These are phyloP conservation scores for Asterionellopsis glacialis DNA, from an alignment of 108 stramenopile genomes.

Conservation along the genomic window DNA sequence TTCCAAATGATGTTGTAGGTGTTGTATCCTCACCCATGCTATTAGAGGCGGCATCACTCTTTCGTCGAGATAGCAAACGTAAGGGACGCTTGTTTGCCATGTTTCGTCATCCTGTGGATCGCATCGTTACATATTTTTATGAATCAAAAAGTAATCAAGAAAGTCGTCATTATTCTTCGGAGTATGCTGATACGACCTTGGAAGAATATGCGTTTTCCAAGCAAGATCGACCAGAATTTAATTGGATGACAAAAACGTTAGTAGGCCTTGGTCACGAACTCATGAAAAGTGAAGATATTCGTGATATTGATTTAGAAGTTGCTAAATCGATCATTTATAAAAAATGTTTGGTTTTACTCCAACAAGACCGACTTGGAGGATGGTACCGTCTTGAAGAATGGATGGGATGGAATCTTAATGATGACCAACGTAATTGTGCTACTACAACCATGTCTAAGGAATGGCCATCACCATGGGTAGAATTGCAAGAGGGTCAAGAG, in stretches of 20 bases:
- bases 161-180: too few relatives aligned
- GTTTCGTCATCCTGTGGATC: slow-evolving; percentile 28
- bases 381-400: slow-evolving; percentile 1
- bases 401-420: neutral
- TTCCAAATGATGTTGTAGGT: slow-evolving; percentile 22
- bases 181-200: neutral
- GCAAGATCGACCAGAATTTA: slow-evolving; percentile 1
- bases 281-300: neutral
- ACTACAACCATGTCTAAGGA: neutral
- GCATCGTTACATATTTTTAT: slow-evolving; percentile 23
- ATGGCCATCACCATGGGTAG: neutral
- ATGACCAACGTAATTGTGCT: slow-evolving; percentile 2
- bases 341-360: slow-evolving; percentile 1
- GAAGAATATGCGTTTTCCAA: neutral
- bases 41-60: neutral
- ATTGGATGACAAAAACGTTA: slow-evolving; percentile 2
- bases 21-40: slow-evolving; percentile 31
- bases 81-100: slow-evolving; percentile 13
- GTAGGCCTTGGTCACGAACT: neutral
- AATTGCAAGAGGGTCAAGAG: neutral
- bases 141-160: too few relatives aligned
- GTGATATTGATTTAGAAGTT: neutral
- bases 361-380: neutral
- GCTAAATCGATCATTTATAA: neutral
- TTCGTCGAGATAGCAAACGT: neutral